Base-by-base conservation (phyloP, 208 protist genomes). In the Leishmania aethiopica region DNA sequence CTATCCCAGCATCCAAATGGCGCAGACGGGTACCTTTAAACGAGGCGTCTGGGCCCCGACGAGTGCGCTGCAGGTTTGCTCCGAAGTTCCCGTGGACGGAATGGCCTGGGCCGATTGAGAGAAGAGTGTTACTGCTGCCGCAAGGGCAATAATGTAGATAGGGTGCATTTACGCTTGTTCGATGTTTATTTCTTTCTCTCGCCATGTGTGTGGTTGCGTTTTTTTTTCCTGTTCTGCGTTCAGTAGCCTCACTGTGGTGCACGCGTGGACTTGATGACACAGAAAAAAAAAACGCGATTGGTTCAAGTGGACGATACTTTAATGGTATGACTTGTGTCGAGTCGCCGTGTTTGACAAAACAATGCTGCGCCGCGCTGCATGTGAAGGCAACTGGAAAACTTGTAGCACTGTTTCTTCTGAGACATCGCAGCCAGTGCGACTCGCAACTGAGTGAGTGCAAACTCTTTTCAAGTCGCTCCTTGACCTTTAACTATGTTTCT, bases 21-120 rank as follows among this genome's bases (percentile, higher is more conserved):
- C 89, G 17, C 91, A 96, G 73, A 88, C 82, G 2, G 95, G 95
- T 51, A 75, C 90, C 13, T 96, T 95, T 72, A 94, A 93, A 67
- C 84, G 90, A 19, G 95, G 95, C 32, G 83, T 91, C 70, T 97
- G 94, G 93, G 89, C 93, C 1, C 94, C 94, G 19, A 88, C 86
- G 40, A 95, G 90, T 67, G 89, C 66, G 22, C 83, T 97, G 4
- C 74, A 88, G 45, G 89, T 94, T 1, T 96, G 90, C 74, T 87
- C 88, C 17, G 94, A 97, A 32, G 76, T 82, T 7, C 79, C 86
- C 35, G 60, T 83, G 28, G 80, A 87, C 42, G 84, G 79, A 25
- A 87, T 84, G 74, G 84, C 84, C 13, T 87, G 84, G 84, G 77
- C 81, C 0, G 84, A 87, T 55, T 87, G 67, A 70, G 15, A 37